phyloP scores from a whole-genome alignment of 495 filamentous ascomycete genomes.

The Bathelium albidoporum region DNA sequence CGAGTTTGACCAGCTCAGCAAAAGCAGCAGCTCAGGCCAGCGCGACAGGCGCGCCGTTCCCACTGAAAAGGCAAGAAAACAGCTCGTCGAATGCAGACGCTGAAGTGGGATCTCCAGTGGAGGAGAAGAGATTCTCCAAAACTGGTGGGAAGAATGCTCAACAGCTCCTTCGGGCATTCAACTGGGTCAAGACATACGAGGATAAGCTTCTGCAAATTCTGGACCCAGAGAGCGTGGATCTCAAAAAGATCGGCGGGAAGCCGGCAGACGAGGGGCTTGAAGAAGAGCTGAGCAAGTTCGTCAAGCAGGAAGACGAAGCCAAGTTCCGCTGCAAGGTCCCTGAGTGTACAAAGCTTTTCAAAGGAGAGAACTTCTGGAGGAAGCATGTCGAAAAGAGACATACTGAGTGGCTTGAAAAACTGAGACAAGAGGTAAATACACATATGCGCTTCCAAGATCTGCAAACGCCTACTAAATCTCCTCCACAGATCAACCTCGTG shows the following conservation, averaged over 20 bases:
- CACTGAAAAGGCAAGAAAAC: slow-evolving; percentile 56
- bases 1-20: slow-evolving; percentile 66
- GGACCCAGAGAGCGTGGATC: slow-evolving; percentile 76
- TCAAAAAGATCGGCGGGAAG: slow-evolving; percentile 82
- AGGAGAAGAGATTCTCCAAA: slow-evolving; percentile 49
- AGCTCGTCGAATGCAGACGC: slow-evolving; percentile 39
- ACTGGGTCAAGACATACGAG: slow-evolving; percentile 99
- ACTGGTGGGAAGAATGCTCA: slow-evolving; percentile 67
- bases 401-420: slow-evolving; percentile 68
- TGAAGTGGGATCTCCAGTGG: slow-evolving; percentile 41
- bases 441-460: background rate
- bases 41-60: slow-evolving; percentile 68
- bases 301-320: slow-evolving; percentile 93
- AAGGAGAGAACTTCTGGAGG: slow-evolving; percentile 89
- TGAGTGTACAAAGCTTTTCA: slow-evolving; percentile 93
- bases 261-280: slow-evolving; percentile 73
- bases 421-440: slow-evolving; percentile 68
- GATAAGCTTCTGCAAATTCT: slow-evolving; percentile 89
- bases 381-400: slow-evolving; percentile 98
- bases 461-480: slow-evolving; percentile 16
- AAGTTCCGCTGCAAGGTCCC: slow-evolving; percentile 95
- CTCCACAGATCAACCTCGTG: slow-evolving; percentile 62
- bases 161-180: slow-evolving; percentile 87
- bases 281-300: slow-evolving; percentile 75
- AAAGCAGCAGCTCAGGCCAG: slow-evolving; percentile 80